Evolutionary conservation across 2,329 filamentous ascomycete species (phyloP), one percentile per base, ranked within the genome.

Genomic region (Exophiala sp.): DNA sequence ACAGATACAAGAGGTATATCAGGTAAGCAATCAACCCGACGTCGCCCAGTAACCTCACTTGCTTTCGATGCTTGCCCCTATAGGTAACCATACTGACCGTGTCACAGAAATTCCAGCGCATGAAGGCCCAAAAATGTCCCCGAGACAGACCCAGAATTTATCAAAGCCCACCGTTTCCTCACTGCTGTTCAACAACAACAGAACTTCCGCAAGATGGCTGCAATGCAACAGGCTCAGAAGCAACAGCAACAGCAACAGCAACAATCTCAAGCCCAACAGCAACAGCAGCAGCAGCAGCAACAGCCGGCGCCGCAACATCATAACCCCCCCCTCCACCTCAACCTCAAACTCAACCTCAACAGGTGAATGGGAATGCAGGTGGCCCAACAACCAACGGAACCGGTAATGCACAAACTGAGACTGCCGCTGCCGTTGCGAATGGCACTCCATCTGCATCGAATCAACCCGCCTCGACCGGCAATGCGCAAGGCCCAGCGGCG

Each of bases 91-190:
- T 18, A 55, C 71, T 78, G 64, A 76, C 68, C 8, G 40, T 42
- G 29, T 47, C 30, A 43, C 63, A 96, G 90, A 89, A 88, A 78
- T 93, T 86, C 59, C 85, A 86, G 64, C 81, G 87, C 67, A 89
- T 97, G 86, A 93, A 91, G 70, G 80, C 86, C 48, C 78, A 84
- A 62, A n/a, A 90, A 90, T 60, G 84, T 94, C 19, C 81, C 87
- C 34, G 78, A 82, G 49, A 85, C 78, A 49, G 89, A 97, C 63
- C 91, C 91, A 39, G 90, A 97, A 66, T 90, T 85, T 63, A 78
- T 91, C 63, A 94, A 93, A 70, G 80, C 83, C 24, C 83, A 88
- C 46, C 81, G 85, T 55, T 82, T 94, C 53, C 77, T 96, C 55
- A 68, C 79, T 30, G 81, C 77, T 60, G 79, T 95, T 47, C 85